Percentiles rank a stretch among this genome's conserved stretches.
phyloP scores from a whole-genome alignment of 2,329 filamentous ascomycete species.

The Fusarium sulawesiense region DNA sequence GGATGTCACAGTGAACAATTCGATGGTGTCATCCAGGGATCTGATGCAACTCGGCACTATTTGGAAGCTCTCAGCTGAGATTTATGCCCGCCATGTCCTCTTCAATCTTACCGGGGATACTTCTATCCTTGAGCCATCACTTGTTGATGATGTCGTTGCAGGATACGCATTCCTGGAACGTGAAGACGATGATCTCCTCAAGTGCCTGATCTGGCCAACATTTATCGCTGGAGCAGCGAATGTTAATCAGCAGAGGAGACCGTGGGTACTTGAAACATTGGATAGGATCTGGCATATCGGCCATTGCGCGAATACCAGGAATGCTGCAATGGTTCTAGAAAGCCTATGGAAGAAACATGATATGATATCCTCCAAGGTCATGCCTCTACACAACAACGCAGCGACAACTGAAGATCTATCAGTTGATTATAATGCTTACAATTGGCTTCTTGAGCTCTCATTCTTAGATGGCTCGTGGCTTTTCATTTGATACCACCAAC shows the following conservation, averaged over 20 bases:
- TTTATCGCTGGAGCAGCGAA: background rate
- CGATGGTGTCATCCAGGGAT: background rate
- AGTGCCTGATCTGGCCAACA: background rate
- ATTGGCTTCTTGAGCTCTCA: background rate
- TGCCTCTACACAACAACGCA: background rate
- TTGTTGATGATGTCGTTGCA: background rate
- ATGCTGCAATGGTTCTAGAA: background rate
- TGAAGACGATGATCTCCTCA: background rate
- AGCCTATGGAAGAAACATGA: background rate
- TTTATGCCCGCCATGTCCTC: background rate
- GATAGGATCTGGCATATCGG: background rate
- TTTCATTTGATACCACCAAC: background rate
- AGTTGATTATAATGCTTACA: background rate
- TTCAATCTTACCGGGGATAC: background rate
- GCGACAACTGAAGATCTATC: background rate
- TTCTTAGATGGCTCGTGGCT: background rate
- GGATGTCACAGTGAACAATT: background rate
- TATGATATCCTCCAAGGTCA: fast-evolving
- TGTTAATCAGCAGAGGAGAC: background rate
- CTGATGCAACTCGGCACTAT: background rate
- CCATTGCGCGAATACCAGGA: background rate
- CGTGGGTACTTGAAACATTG: background rate
- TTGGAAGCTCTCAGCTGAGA: background rate
- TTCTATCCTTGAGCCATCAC: background rate
- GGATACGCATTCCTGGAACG: background rate